Conservation (phyloP, 768 basidiomycete genomes). For the Amanita subjunquillea region DNA sequence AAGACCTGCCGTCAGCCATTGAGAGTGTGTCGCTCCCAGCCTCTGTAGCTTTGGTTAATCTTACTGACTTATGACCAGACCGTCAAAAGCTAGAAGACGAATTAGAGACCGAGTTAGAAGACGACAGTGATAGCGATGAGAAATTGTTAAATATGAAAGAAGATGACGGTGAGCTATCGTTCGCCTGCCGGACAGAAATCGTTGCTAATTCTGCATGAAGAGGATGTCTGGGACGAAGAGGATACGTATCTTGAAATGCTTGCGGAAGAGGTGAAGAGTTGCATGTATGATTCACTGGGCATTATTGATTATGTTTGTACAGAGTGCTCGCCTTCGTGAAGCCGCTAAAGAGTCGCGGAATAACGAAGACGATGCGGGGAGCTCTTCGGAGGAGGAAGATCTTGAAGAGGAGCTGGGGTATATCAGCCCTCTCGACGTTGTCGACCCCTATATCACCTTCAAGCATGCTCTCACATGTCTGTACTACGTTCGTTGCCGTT, state of each 20-base stretch:
- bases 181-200: not conserved
- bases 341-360: constrained; percentile 38
- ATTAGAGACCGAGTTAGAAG: constrained; percentile 25
- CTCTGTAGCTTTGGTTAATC: not conserved
- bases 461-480: constrained; percentile 68
- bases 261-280: constrained; percentile 56
- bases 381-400: constrained; percentile 45
- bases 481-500: constrained; percentile 14
- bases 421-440: constrained; percentile 72
- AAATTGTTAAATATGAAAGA: constrained; percentile 52
- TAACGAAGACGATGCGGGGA: constrained; percentile 42
- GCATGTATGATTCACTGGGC: not conserved
- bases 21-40: constrained; percentile 33
- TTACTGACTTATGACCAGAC: constrained; percentile 47
- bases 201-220: constrained; percentile 23
- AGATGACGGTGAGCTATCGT: constrained; percentile 43
- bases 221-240: constrained; percentile 88
- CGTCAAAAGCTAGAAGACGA: constrained; percentile 53
- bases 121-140: constrained; percentile 42
- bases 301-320: constrained; percentile 2
- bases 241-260: constrained; percentile 83
- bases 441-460: constrained; percentile 72
- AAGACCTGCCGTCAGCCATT: constrained; percentile 67
- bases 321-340: constrained; percentile 69
- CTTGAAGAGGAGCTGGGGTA: constrained; percentile 81